Evolutionary conservation across 192 early-diverging fungal genomes (phyloP), one percentile per base, ranked within the genome.

Genomic region (Mortierella antarctica): DNA sequence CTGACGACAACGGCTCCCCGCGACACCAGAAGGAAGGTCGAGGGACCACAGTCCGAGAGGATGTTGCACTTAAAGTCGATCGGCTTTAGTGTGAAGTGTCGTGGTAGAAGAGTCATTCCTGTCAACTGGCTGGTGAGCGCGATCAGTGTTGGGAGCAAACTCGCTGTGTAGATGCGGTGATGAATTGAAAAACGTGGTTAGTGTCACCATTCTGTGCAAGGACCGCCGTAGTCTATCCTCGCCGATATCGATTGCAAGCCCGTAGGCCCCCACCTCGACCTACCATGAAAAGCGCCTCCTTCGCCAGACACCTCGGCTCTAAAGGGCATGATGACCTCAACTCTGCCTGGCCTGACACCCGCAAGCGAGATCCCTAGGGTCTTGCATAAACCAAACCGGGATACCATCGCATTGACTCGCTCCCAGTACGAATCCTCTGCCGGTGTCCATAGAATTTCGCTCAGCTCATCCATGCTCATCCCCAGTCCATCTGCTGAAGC

Each of bases 21-120:
- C 2, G 65, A 65, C 5, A 80, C 56, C n/a, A 80, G 69, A 17
- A 80, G 53, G 40, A 57, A 80, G 0, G 77, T 80, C 10, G 77
- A 72, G 18, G 64, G 40, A n/a, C 72, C 77, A 6, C 77, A 80
- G 40, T 71, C 77, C 13, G 77, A 80, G 21, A 80, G 70, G 51
- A 80, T 80, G 60, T 80, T 80, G 65, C 77, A 80, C 40, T 80
- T 80, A 47, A 80, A 72, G 42, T 80, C 77, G 61, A 80, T 80
- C 0, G 77, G 77, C 54, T 80, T 71, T 47, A 80, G 77, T 45
- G 77, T 72, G n/a, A 80, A 80, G 42, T 80, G 70, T 13, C 70
- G 70, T 1, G 77, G 70, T 3, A 80, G 48, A 1, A 80, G 60
- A 6, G 77, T 80, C 70, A 66, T 71, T 72, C 77, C 77, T 57